phyloP scores from a whole-genome alignment of 2,329 filamentous ascomycete species.

The Arachnomyces sp. region DNA sequence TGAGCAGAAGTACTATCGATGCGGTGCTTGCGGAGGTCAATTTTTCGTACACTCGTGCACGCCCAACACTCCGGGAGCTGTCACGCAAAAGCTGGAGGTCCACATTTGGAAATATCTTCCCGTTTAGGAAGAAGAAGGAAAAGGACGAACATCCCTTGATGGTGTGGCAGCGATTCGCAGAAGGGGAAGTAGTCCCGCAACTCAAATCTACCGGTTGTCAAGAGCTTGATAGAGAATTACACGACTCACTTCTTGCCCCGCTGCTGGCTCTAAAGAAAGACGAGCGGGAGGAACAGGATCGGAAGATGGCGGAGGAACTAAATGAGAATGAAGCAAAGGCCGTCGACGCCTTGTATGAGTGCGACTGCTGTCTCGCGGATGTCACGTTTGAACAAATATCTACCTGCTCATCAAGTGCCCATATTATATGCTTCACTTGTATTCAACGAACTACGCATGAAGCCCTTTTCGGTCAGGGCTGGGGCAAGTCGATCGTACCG shows the following conservation, averaged over 20 bases:
- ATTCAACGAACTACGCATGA: slow-evolving; percentile 75
- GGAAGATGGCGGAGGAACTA: slow-evolving; percentile 31
- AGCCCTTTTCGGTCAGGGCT: slow-evolving; percentile 86
- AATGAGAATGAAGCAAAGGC: slow-evolving; percentile 36
- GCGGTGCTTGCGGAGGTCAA: slow-evolving; percentile 42
- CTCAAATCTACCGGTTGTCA: slow-evolving; percentile 35
- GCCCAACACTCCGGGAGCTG: slow-evolving; percentile 36
- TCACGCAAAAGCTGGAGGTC: slow-evolving; percentile 38
- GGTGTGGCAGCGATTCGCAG: slow-evolving; percentile 27
- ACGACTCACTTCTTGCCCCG: slow-evolving; percentile 30
- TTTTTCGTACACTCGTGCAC: slow-evolving; percentile 36
- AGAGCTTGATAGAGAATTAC: slow-evolving; percentile 38
- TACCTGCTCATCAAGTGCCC: slow-evolving; percentile 34
- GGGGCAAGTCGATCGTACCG: slow-evolving; percentile 69
- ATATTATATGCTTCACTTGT: slow-evolving; percentile 57
- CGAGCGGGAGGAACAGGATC: slow-evolving; percentile 30
- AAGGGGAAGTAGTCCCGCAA: slow-evolving; percentile 24
- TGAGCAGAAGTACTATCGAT: slow-evolving; percentile 38
- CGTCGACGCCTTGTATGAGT: slow-evolving; percentile 38
- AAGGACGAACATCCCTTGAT: slow-evolving; percentile 33
- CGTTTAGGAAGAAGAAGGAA: slow-evolving; percentile 33
- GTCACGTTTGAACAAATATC: slow-evolving; percentile 41
- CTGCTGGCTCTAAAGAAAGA: slow-evolving; percentile 26
- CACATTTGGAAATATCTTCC: slow-evolving; percentile 34
- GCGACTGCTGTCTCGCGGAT: slow-evolving; percentile 41